Evolutionary conservation across 305 asterid species (phyloP).

Genomic region (Rubia balearica): DNA sequence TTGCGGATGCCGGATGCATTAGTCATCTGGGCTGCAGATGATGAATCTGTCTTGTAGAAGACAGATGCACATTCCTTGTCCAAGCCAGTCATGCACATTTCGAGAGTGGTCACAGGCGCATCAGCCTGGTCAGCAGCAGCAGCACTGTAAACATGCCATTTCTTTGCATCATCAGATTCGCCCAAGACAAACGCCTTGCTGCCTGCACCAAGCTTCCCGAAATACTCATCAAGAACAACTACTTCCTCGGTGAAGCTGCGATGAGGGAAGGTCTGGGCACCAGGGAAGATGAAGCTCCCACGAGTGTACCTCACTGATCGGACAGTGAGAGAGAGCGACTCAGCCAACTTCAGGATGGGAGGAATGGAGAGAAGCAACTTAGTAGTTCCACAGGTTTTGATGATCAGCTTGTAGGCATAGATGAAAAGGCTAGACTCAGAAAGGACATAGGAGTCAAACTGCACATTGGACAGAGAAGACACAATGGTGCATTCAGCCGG

Average conservation of each 20-base stretch:
- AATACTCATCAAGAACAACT: slow-evolving; percentile 55
- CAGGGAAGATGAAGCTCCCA: slow-evolving; percentile 84
- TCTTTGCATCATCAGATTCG: slow-evolving; percentile 31
- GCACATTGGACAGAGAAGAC: slow-evolving; percentile 50
- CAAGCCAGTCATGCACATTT: slow-evolving; percentile 88
- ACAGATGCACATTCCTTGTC: slow-evolving; percentile 61
- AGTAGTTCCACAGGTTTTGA: slow-evolving; percentile 88
- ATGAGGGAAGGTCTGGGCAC: slow-evolving; percentile 78
- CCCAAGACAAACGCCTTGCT: slow-evolving; percentile 77
- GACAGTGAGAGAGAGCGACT: slow-evolving; percentile 43
- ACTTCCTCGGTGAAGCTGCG: slow-evolving; percentile 79
- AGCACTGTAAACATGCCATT: slow-evolving; percentile 78
- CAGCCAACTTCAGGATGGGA: slow-evolving; percentile 58
- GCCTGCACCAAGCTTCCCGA: slow-evolving; percentile 55
- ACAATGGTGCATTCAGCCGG: slow-evolving; percentile 95
- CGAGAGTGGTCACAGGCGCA: slow-evolving; percentile 54
- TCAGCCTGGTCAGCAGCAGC: slow-evolving; percentile 23
- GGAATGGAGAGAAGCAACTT: slow-evolving; percentile 71
- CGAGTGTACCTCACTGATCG: slow-evolving; percentile 59
- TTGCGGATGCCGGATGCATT: slow-evolving; percentile 58
- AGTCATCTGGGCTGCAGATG: slow-evolving; percentile 58
- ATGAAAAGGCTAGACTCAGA: slow-evolving; percentile 89
- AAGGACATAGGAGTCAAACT: slow-evolving; percentile 74
- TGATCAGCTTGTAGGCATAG: slow-evolving; percentile 60
- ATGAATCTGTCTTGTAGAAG: slow-evolving; percentile 49